Conservation (phyloP, 2,329 filamentous ascomycete genomes). For the Lecanicillium sp. region DNA sequence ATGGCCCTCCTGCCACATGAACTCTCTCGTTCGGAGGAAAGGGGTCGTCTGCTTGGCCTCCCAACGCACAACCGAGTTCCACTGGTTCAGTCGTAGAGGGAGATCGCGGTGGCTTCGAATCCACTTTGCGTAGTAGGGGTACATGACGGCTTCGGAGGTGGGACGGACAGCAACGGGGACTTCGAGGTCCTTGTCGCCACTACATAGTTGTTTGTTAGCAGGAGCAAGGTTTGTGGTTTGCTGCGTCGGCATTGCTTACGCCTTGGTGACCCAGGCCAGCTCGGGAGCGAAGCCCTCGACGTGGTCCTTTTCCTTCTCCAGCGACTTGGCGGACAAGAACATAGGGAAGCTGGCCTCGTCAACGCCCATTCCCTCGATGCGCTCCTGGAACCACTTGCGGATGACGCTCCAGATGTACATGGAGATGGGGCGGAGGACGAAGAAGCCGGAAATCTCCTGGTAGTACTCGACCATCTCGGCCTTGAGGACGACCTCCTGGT, state of each 20-base stretch:
- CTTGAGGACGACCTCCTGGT: conserved; percentile 95
- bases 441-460: conserved; percentile 87
- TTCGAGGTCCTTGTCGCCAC: conserved; percentile 88
- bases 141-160: conserved; percentile 77
- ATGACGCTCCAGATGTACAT: conserved; percentile 63
- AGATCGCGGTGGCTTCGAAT: conserved; percentile 94
- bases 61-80: conserved; percentile 91
- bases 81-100: conserved; percentile 90
- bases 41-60: conserved; percentile 89
- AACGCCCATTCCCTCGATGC: conserved; percentile 86
- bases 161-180: conserved; percentile 63
- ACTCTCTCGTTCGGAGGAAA: conserved; percentile 89
- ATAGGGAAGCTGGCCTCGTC: conserved; percentile 96
- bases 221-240: too few species aligned
- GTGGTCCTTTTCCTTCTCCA: conserved; percentile 87
- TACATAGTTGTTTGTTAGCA: conserved; percentile 22
- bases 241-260: too few species aligned
- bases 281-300: conserved; percentile 97
- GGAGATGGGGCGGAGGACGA: conserved; percentile 70
- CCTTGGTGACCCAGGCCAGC: conserved; percentile 82
- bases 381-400: conserved; percentile 58
- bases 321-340: conserved; percentile 85
- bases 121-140: conserved; percentile 93
- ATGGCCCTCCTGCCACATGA: conserved; percentile 97
- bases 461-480: conserved; percentile 98